Evolutionary conservation across 1,284 basidiomycete genomes (phyloP), one percentile per base, ranked within the genome.

Genomic region (Ganoderma sinense): DNA sequence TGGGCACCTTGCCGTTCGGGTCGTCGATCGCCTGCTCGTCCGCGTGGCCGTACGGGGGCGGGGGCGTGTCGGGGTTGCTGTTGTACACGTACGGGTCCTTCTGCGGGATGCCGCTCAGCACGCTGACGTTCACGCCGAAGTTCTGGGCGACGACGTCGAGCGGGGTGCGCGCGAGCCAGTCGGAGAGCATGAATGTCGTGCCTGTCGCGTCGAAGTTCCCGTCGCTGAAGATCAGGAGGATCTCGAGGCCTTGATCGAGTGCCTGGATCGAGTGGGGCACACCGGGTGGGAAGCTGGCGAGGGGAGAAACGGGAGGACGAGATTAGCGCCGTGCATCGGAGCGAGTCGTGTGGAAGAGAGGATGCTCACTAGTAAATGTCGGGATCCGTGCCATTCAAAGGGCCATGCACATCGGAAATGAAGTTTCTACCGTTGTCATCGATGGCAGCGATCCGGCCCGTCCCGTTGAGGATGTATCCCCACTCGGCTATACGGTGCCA

Each of bases 401-500:
- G 77, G 6, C 77, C 77, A 48, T 74, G 70, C 65, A 77, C 68
- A 69, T 78, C 77, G 16, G 74, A 72, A 48, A 75, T 77, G 68
- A 73, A 75, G 62, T 68, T 76, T 43, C 69, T 69, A 16, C 77
- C 77, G 39, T 61, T 71, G 41, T 75, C 75, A 65, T 78, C 77
- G 58, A 78, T 73, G 26, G 75, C 75, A 39, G 77, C 71, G 66
- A 78, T 72, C 29, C 76, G 75, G 18, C 77, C 77, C 26, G 73
- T 76, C 36, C 77, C 77, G 67, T 75, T 75, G 53, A 76, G 72
- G 60, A 78, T 71, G 66, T 76, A 76, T 1, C 77, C 77, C 77
- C 77, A 78, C 69, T 78, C 77, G 16, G 76, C 76, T n/a, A 78
- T 71, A 45, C 77, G 76, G 66, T 78, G 77, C 77, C 77, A 78